Conservation (phyloP, 1,139 yeast species). For the Saccharomyces hybrid region DNA sequence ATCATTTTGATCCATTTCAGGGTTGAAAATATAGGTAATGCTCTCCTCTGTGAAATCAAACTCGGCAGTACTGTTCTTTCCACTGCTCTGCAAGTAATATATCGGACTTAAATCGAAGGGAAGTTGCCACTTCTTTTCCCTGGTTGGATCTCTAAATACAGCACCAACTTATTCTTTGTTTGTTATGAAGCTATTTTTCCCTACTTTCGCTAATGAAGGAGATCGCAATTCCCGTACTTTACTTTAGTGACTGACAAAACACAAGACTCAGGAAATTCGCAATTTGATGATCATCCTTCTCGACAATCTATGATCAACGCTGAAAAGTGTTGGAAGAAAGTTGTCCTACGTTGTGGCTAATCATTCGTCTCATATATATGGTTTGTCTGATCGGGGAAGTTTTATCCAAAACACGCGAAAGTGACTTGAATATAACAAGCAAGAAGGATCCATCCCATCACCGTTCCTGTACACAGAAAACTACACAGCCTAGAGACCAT, state of each 20-base stretch:
- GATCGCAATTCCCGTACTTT: not conserved
- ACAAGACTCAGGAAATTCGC: too few species aligned
- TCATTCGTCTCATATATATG: not conserved
- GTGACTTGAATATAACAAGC: conserved; percentile 3
- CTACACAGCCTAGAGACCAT: not conserved
- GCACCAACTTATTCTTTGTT: not conserved
- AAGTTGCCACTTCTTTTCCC: not conserved
- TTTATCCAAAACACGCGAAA: not conserved
- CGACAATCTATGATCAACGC: not conserved
- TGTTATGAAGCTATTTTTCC: not conserved
- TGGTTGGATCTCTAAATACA: not conserved
- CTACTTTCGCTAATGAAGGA: not conserved
- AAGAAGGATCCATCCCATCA: conserved; percentile 3
- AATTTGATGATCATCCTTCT: too few species aligned
- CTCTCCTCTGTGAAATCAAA: not conserved
- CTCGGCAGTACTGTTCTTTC: not conserved
- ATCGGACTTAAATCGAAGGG: not conserved
- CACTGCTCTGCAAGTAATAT: too few species aligned
- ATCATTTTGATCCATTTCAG: not conserved
- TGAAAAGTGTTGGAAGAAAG: not conserved
- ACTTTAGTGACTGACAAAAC: too few species aligned
- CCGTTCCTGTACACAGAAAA: not conserved
- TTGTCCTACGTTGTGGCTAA: not conserved
- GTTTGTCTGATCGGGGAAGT: not conserved
- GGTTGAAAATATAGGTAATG: not conserved